Evolutionary conservation across 2,329 filamentous ascomycete genomes (phyloP).

Genomic region (Drechslerella coelobrocha): DNA sequence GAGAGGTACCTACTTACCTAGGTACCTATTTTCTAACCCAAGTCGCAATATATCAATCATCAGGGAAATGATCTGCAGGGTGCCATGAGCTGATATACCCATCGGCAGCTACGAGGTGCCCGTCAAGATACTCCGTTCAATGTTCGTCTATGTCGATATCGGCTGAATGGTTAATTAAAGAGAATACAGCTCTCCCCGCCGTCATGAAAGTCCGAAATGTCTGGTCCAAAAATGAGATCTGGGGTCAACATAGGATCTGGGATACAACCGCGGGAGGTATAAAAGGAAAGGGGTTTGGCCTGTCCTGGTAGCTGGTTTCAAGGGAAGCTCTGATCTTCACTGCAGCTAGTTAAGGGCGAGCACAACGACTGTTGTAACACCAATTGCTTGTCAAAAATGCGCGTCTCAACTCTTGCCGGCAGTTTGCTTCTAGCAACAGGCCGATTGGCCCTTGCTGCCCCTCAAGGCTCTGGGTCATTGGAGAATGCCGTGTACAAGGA

Average conservation of each 20-base stretch:
- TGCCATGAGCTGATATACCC: slow-evolving; percentile 2
- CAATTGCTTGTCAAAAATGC: slow-evolving; percentile 43
- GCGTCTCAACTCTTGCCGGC: slow-evolving; percentile 43
- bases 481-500: slow-evolving; percentile 51
- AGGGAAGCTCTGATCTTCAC: slow-evolving; percentile 39
- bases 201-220: slow-evolving; percentile 12
- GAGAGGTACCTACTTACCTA: too few species aligned
- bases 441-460: slow-evolving; percentile 29
- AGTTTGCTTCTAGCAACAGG: slow-evolving; percentile 40
- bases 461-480: slow-evolving; percentile 26
- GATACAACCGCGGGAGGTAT: slow-evolving; percentile 16
- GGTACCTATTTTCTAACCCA: too few species aligned
- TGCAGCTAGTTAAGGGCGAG: slow-evolving; percentile 27
- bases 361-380: slow-evolving; percentile 9
- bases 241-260: slow-evolving; percentile 10
- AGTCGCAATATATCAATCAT: slow-evolving; percentile 12
- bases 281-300: slow-evolving; percentile 30
- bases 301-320: slow-evolving; percentile 11
- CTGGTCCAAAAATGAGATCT: slow-evolving; percentile 6
- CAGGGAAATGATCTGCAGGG: slow-evolving; percentile 38
- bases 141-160: slow-evolving; percentile 23
- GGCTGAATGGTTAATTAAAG: slow-evolving; percentile 44
- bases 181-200: slow-evolving; percentile 9
- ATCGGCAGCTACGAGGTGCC: slow-evolving; percentile 1
- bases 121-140: slow-evolving; percentile 2